Evolutionary conservation across 2,329 filamentous ascomycete species (phyloP), one percentile per base, ranked within the genome.

Genomic region (Camillea tinctor): DNA sequence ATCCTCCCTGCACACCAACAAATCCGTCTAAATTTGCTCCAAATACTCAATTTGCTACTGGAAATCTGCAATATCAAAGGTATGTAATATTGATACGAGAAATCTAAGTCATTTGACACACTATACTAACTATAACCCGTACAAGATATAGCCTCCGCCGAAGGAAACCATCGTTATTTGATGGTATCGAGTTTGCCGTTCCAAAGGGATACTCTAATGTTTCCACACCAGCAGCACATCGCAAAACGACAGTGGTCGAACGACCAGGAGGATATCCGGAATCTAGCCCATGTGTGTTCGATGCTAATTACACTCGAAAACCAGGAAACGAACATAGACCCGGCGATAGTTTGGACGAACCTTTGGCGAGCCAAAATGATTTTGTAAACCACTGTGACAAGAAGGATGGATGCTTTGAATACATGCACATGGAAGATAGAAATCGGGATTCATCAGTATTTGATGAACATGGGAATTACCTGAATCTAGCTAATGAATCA

Each of bases 211-310:
- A 49, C 13, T 36, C 60, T 20, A 58, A 57, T 26, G 19, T 20
- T 4, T 56, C 58, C n/a, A 66, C 52, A 3, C 64, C 67, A 17
- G 57, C 56, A 1, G 60, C 64, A 19, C 69, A 71, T 56, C 68
- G 71, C 23, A 70, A 73, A 50, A 65, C 64, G 36, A 69, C 70
- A 4, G 56, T 72, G 9, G 60, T 73, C 26, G 70, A 72, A 50
- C 56, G 68, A 15, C 63, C 68, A 22, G 23, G n/a, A 22, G 20
- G 50, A 57, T n/a, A 13, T 36, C 30, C 22, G 44, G 17, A 56
- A 40, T 8, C 40, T 23, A 53, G 50, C 58, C 26, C 49, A 4
- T 50, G 19, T 21, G 49, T 21, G 17, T 21, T 50, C 49, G 21
- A 21, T 50, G 49, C 6, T 7, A 15, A 23, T 23, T 23, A 50